Percentiles rank a stretch among this genome's conserved stretches.
Evolutionary conservation across 2,329 filamentous ascomycete species (phyloP).

Genomic region (Peltaster fructicola): DNA sequence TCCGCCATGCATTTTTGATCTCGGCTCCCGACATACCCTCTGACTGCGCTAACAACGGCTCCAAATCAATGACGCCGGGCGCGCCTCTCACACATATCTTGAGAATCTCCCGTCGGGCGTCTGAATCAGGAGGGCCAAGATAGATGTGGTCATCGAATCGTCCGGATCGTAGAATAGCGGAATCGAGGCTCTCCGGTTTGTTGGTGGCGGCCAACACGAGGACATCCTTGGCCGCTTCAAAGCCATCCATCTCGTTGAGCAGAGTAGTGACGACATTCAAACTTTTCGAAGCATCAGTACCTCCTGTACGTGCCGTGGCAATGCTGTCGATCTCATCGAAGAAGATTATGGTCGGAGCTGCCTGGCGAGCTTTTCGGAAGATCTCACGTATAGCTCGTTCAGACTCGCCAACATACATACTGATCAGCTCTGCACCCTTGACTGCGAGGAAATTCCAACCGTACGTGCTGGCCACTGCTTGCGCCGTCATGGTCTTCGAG

Average conservation of each 20-base stretch:
- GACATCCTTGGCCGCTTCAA: slow-evolving; percentile 67
- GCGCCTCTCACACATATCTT: slow-evolving; percentile 46
- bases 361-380: slow-evolving; percentile 70
- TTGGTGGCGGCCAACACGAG: slow-evolving; percentile 85
- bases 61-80: slow-evolving; percentile 12
- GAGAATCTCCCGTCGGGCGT: slow-evolving; percentile 62
- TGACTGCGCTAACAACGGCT: slow-evolving; percentile 21
- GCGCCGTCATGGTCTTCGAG: slow-evolving; percentile 83
- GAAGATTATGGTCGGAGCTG: slow-evolving; percentile 82
- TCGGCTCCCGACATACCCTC: slow-evolving; percentile 79
- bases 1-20: slow-evolving; percentile 41
- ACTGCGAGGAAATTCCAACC: slow-evolving; percentile 88
- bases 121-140: slow-evolving; percentile 59
- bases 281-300: slow-evolving; percentile 31
- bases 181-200: slow-evolving; percentile 68
- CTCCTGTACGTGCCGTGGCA: slow-evolving; percentile 34
- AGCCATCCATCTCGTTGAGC: slow-evolving; percentile 90
- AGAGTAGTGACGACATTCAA: slow-evolving; percentile 79
- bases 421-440: slow-evolving; percentile 81
- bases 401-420: slow-evolving; percentile 94
- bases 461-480: slow-evolving; percentile 78
- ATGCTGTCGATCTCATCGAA: slow-evolving; percentile 95
- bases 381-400: slow-evolving; percentile 72
- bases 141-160: slow-evolving; percentile 75
- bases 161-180: slow-evolving; percentile 69